Base-by-base conservation (phyloP, 1,284 basidiomycete genomes). In the Puccinia polysora region DNA sequence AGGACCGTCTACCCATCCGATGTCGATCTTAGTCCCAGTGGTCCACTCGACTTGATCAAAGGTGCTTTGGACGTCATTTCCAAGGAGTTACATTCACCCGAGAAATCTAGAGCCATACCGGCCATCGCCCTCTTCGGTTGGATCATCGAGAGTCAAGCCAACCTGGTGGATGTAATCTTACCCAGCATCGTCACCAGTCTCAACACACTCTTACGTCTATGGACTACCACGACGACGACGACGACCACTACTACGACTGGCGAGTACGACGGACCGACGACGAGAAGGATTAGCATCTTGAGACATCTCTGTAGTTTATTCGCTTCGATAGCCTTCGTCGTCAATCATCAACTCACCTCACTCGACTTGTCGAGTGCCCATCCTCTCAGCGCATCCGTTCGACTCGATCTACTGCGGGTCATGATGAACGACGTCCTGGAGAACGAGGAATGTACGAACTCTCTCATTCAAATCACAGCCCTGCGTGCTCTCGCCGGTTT, bases 21-120 rank as follows among this genome's bases (percentile, higher is more conserved):
- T 25, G 53, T 43, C 4, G 80, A 75, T 67, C 78, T 79, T 23
- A 75, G 64, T 76, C 78, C 80, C 20, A 76, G 77, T 2, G 76
- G 78, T 4, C 76, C 79, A 14, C 80, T 79, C 73, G 75, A 78
- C 1, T 82, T 95, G 0, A 88, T 87, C 4, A 85, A 84, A 75
- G 86, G 88, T 43, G 87, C 89, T 0, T 88, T 88, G 74, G 85
- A 87, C 73, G 89, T 94, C 78, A 91, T 89, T 76, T 82, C 92
- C 12, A 84, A 85, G 40, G 86, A 89, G 47, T 81, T 97, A 56
- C 85, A 86, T 52, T 89, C 94, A 77, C 91, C 92, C 0, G 93
- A 96, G 80, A 97, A 96, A 81, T 89, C 85, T 78, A 89, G 91
- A 79, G 91, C 92, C 0, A 86, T 87, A 76, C 87, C 89, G 56